phyloP scores from a whole-genome alignment of 1,284 basidiomycete genomes.

The Hemileia vastatrix region DNA sequence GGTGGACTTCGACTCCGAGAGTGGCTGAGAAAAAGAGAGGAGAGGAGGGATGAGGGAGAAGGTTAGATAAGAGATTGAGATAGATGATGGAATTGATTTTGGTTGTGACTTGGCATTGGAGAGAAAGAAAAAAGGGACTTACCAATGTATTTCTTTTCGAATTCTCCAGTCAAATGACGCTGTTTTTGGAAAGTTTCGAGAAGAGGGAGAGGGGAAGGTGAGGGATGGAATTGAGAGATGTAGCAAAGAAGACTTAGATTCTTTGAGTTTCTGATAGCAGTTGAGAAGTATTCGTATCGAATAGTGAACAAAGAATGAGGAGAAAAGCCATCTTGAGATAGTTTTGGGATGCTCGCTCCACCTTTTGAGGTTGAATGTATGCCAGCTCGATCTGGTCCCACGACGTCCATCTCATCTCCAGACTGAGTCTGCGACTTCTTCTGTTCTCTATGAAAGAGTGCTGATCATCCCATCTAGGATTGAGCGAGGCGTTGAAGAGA shows the following conservation, averaged over 20 bases:
- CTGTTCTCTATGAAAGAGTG: too few relatives aligned
- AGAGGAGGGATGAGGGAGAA: not conserved
- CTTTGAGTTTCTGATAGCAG: too few relatives aligned
- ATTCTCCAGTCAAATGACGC: slow-evolving; percentile 98
- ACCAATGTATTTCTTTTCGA: slow-evolving; percentile 99
- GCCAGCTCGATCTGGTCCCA: too few relatives aligned
- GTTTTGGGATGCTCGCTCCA: not conserved
- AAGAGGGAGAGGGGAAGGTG: not conserved
- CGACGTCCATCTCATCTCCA: too few relatives aligned
- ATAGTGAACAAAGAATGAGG: not conserved
- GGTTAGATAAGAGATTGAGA: not conserved
- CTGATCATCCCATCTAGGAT: too few relatives aligned
- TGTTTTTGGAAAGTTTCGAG: slow-evolving; percentile 38
- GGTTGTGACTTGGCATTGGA: not conserved
- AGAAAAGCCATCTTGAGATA: slow-evolving; percentile 10
- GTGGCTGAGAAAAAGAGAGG: slow-evolving; percentile 57
- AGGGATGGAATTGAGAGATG: not conserved
- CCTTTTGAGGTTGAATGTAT: too few relatives aligned
- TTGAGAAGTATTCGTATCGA: not conserved
- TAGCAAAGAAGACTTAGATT: slow-evolving; percentile 9
- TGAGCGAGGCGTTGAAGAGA: too few relatives aligned
- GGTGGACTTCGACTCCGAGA: slow-evolving; percentile 98
- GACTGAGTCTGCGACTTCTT: too few relatives aligned
- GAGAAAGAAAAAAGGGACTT: slow-evolving; percentile 31
- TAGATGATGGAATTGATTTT: not conserved